A percentile compares a stretch with the other conserved stretches of the same genome.
These are phyloP conservation scores for Cerioporus squamosus DNA, from an alignment of 1,284 basidiomycete genomes.

Conservation along the genomic window DNA sequence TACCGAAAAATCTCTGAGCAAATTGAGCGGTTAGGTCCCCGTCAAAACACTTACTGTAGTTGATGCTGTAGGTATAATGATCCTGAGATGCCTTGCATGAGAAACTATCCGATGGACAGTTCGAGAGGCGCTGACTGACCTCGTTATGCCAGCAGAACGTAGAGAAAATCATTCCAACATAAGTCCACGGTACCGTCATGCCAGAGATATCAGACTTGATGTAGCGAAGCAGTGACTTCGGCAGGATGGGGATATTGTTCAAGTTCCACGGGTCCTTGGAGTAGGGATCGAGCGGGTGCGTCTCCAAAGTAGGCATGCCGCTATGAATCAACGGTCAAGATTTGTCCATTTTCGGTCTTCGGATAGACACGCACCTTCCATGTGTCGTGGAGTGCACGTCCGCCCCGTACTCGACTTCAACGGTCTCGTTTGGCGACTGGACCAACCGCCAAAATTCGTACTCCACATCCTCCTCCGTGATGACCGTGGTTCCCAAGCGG, in stretches of 20 bases:
- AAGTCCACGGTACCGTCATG: constrained; percentile 99
- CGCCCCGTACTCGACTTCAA: constrained; percentile 98
- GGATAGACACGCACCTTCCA: constrained; percentile 70
- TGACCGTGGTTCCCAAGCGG: constrained; percentile 64
- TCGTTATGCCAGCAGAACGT: constrained; percentile 99
- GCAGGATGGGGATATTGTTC: constrained; percentile 93
- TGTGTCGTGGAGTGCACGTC: constrained; percentile 98
- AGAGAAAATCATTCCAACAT: constrained; percentile 99
- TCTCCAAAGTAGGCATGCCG: constrained; percentile 94
- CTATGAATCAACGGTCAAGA: constrained; percentile 46
- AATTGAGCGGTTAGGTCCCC: constrained; percentile 6
- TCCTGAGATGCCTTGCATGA: constrained; percentile 55
- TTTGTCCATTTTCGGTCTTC: neutral
- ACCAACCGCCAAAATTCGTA: constrained; percentile 97
- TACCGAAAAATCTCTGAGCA: constrained; percentile 38
- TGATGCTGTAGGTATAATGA: constrained; percentile 97
- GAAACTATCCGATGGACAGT: constrained; percentile 5
- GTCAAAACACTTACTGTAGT: constrained; percentile 73
- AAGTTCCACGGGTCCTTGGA: constrained; percentile 97
- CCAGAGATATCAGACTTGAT: constrained; percentile 99
- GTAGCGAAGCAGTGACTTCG: constrained; percentile 87
- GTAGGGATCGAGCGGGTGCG: constrained; percentile 86
- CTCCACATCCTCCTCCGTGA: constrained; percentile 92
- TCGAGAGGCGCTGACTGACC: constrained; percentile 45
- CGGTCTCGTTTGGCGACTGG: constrained; percentile 86